Evolutionary conservation across 2,329 filamentous ascomycete species (phyloP), one percentile per base, ranked within the genome.

Genomic region (Arthrobotrys conoides): DNA sequence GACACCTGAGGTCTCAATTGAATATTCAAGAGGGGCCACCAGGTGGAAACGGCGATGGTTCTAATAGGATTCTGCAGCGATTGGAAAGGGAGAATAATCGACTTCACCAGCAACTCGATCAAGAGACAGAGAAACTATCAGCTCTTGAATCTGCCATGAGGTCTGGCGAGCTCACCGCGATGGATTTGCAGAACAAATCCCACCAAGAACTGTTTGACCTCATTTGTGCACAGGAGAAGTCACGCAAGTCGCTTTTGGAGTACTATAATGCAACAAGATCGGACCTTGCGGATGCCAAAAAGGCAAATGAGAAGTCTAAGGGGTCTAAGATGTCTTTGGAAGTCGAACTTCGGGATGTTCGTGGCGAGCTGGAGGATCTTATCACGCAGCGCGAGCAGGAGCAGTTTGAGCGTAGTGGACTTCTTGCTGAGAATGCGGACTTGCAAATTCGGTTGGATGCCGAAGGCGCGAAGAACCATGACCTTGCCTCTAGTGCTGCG

Each of bases 121-220:
- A 97, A 84, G 97, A 95, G 1, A 88, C 91, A 18, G 95, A 93
- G 87, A 97, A 97, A 85, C 91, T 97, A 1, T 97, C 95, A 5
- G 89, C 91, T 0, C 86, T 98, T 22, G 96, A 98, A 85, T 92
- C 93, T 83, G 94, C 91, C 77, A 91, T 98, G 72, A 92, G 91
- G 73, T 92, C 91, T 41, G 96, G 94, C 12, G 93, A 97, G 84
- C 87, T 98, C 4, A 96, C 93, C 0, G 87, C 97, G 51, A 92
- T 94, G 61, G 95, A 98, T 84, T 90, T 98, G 55, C 94, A 97
- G 84, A 92, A 94, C 1, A 94, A 93, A 83, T 97, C 94, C 5
- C 94, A 98, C 82, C 94, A 97, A 83, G 96, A 98, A 84, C 90
- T 98, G 18, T 92, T 96, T 80, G 94, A 97, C 80, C 88, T 97